phyloP scores from a whole-genome alignment of 192 early-diverging fungal genomes.

The Umbelopsis sp. region DNA sequence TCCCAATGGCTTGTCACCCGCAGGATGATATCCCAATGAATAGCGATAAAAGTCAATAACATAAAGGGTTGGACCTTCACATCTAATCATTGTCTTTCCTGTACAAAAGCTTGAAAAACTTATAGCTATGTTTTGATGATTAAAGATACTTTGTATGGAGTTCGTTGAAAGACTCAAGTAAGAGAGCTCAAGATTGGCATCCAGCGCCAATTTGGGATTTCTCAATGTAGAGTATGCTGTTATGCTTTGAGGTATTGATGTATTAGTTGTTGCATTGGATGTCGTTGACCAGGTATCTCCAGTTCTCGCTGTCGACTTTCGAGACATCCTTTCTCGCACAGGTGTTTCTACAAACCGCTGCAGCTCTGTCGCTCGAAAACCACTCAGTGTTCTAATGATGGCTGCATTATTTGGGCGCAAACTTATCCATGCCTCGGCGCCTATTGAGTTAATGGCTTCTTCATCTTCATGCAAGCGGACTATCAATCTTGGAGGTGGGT shows the following conservation, averaged over 20 bases:
- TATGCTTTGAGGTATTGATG: conserved; percentile 18
- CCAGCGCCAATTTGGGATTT: conserved; percentile 4
- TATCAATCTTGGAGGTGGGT: conserved; percentile 81
- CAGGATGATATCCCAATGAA: not conserved
- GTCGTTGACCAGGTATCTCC: conserved; percentile 9
- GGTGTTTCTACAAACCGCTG: not conserved
- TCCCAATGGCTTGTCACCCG: conserved; percentile 13
- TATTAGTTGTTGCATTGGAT: not conserved
- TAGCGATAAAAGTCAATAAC: conserved; percentile 19
- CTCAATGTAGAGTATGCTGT: conserved; percentile 21
- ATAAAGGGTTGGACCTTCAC: conserved; percentile 11
- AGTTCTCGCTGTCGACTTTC: conserved; percentile 1
- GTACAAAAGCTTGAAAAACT: conserved; percentile 10
- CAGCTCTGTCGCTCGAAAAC: conserved; percentile 5
- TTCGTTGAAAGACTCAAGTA: conserved; percentile 11
- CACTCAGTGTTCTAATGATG: not conserved
- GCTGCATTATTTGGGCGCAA: conserved; percentile 4
- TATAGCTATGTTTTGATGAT: conserved; percentile 13
- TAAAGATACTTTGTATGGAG: conserved; percentile 1
- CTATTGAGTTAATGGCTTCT: conserved; percentile 28
- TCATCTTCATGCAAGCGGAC: conserved; percentile 64
- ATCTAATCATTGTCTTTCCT: not conserved
- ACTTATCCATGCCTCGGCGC: conserved; percentile 18
- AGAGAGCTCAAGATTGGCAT: conserved; percentile 1
- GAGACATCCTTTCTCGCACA: not conserved